Base-by-base conservation (phyloP, 202 grass and related monocot genomes). In the Brachypodium distachyon region DNA sequence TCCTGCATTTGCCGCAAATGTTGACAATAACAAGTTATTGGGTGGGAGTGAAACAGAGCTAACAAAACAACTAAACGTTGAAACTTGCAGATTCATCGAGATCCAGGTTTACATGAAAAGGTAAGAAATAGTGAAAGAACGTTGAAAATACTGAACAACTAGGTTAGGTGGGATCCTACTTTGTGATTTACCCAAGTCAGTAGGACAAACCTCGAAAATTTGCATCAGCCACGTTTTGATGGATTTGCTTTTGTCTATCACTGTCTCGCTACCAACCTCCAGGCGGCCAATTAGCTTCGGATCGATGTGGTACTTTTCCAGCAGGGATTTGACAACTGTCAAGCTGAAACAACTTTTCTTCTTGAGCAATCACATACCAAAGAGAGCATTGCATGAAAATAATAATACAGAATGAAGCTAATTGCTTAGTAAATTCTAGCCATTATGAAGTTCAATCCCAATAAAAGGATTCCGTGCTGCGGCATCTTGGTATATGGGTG, bases 141-240 rank as follows among this genome's bases (percentile, higher is more conserved):
- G 68, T 41, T 60, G 13, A 9, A 56, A 51, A 61, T 50, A 42
- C 70, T 59, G 44, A 25, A 51, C 14, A 11, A 6, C 12, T 52
- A 33, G 62, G 42, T 70, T 86, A 67, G 67, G 61, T 60, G 33
- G n/a, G 36, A 54, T 48, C n/a, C 23, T 29, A 11, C 38, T 53
- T 29, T 32, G 34, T 1, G 17, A 61, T 70, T n/a, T 23, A 37
- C 34, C 34, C 17, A 18, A 31, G 13, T 38, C 19, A 51, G 26
- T 25, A 53, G 60, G 34, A 82, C 58, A 44, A 78, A 92, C 87
- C 93, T 97, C 83, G 12, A 97, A 93, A 63, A 91, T 87, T 72
- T 91, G 93, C 93, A 97, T 97, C 54, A 91, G 65, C 93, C 93
- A 97, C 37, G 91, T 93, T 74, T 97, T 97, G 88, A 97, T 93